Conservation (phyloP, 805 yeast species). For the Kockiozyma suomiensis region DNA sequence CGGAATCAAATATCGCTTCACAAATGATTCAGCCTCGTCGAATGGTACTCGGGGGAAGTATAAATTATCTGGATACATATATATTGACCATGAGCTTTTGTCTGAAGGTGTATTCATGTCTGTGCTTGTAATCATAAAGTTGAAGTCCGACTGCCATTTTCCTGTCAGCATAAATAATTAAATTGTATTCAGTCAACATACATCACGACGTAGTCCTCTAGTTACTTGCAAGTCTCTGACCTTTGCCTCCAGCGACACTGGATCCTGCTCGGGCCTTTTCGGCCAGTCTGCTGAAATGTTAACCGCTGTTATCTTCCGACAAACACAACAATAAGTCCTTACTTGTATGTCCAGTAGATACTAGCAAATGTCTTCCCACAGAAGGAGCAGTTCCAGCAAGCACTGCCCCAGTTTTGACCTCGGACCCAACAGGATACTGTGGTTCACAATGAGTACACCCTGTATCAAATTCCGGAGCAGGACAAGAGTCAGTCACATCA, state of each 20-base stretch:
- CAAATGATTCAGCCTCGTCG: constrained; percentile 10
- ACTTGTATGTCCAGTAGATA: constrained; percentile 51
- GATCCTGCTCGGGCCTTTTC: constrained; percentile 49
- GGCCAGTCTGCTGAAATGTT: constrained; percentile 44
- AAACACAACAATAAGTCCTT: background rate
- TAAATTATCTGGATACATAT: constrained; percentile 58
- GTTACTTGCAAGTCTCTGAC: constrained; percentile 11
- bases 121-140: constrained; percentile 28
- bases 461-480: constrained; percentile 56
- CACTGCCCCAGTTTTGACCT: constrained; percentile 47
- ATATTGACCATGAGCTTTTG: constrained; percentile 40
- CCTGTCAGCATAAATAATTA: background rate
- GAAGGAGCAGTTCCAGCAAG: constrained; percentile 53
- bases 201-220: constrained; percentile 24
- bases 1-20: constrained; percentile 32
- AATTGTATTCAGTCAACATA: background rate
- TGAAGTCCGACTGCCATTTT: constrained; percentile 22
- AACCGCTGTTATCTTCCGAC: background rate
- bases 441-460: constrained; percentile 65
- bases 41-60: constrained; percentile 34
- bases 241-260: constrained; percentile 10
- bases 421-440: constrained; percentile 48
- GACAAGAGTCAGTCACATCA: constrained; percentile 45
- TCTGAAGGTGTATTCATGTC: constrained; percentile 6
- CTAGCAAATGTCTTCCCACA: constrained; percentile 60